Conservation (phyloP, 805 yeast genomes). For the Myxozyma neglecta region DNA sequence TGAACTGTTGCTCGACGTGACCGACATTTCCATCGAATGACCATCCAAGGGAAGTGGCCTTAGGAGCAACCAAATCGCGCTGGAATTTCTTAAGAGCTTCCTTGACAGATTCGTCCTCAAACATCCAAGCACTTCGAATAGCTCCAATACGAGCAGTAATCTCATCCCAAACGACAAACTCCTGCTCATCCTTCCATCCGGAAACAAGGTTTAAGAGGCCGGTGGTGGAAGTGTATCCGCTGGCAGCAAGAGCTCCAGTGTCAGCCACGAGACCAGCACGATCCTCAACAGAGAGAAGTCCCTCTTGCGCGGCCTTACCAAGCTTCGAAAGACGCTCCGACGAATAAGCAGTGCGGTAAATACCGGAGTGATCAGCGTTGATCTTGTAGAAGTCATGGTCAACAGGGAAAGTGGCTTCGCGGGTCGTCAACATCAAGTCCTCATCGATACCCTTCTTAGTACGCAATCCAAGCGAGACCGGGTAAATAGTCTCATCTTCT, state of each 20-base stretch:
- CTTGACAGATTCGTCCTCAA: conserved; percentile 46
- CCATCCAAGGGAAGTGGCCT: conserved; percentile 64
- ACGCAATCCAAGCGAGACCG: conserved; percentile 57
- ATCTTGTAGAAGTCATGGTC: conserved; percentile 54
- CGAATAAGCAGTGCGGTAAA: conserved; percentile 59
- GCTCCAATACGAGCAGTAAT: conserved; percentile 47
- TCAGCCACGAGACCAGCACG: conserved; percentile 66
- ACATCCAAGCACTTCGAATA: conserved; percentile 50
- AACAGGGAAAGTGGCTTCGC: conserved; percentile 50
- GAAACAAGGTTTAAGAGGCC: conserved; percentile 52
- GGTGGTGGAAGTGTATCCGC: conserved; percentile 53
- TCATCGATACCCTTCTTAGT: conserved; percentile 62
- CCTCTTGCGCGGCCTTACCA: conserved; percentile 53
- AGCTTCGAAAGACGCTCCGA: conserved; percentile 53
- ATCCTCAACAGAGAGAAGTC: conserved; percentile 57
- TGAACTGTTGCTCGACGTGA: conserved; percentile 62
- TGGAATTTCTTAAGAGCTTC: conserved; percentile 49
- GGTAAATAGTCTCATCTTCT: conserved; percentile 56
- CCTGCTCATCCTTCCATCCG: conserved; percentile 52
- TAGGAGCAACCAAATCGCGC: conserved; percentile 55
- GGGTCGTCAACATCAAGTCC: conserved; percentile 53
- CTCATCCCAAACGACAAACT: conserved; percentile 58
- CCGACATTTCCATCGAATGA: conserved; percentile 58
- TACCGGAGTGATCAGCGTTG: conserved; percentile 61
- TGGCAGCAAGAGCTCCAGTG: conserved; percentile 54